Percentiles rank a stretch among this genome's conserved stretches.
Conservation (phyloP, 805 yeast genomes). For the Yarrowia sp. region DNA sequence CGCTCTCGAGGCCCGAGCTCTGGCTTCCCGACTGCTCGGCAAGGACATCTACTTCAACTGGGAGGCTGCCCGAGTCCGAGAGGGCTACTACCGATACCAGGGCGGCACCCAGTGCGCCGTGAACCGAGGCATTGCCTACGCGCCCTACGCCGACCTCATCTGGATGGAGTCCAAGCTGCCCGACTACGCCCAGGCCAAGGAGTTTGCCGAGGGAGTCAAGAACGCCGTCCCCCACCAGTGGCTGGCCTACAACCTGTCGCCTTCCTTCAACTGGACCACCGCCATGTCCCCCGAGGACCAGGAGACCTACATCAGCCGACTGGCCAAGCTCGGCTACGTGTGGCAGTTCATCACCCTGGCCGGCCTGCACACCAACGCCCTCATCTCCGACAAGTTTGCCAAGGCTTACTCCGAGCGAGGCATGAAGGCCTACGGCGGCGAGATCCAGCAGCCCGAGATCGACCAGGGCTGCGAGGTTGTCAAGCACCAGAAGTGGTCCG, state of each 20-base stretch:
- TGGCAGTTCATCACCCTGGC: slow-evolving; percentile 99
- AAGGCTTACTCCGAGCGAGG: slow-evolving; percentile 75
- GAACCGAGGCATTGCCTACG: slow-evolving; percentile 91
- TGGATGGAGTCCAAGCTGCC: slow-evolving; percentile 99
- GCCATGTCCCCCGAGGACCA: slow-evolving; percentile 88
- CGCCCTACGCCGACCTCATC: slow-evolving; percentile 91
- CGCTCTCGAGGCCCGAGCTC: slow-evolving; percentile 70
- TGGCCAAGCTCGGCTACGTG: slow-evolving; percentile 84
- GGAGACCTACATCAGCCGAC: slow-evolving; percentile 82
- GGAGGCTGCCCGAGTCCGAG: slow-evolving; percentile 93
- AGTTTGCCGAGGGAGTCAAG: slow-evolving; percentile 89
- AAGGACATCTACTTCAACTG: slow-evolving; percentile 86
- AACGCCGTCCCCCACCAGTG: slow-evolving; percentile 81
- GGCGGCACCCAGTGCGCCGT: slow-evolving; percentile 98
- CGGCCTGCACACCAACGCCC: slow-evolving; percentile 93
- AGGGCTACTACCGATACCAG: slow-evolving; percentile 92
- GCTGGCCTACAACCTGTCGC: slow-evolving; percentile 95
- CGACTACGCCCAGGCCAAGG: slow-evolving; percentile 88
- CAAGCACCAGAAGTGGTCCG: slow-evolving; percentile 98
- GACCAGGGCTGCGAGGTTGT: slow-evolving; percentile 89
- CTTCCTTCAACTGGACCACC: slow-evolving; percentile 96
- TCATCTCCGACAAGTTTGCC: slow-evolving; percentile 83
- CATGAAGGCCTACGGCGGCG: slow-evolving; percentile 93
- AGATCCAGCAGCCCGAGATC: slow-evolving; percentile 83
- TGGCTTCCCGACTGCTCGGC: slow-evolving; percentile 75